These are phyloP conservation scores for Rhamnella rubrinervis DNA, from an alignment of 331 rosid species.

Conservation along the genomic window DNA sequence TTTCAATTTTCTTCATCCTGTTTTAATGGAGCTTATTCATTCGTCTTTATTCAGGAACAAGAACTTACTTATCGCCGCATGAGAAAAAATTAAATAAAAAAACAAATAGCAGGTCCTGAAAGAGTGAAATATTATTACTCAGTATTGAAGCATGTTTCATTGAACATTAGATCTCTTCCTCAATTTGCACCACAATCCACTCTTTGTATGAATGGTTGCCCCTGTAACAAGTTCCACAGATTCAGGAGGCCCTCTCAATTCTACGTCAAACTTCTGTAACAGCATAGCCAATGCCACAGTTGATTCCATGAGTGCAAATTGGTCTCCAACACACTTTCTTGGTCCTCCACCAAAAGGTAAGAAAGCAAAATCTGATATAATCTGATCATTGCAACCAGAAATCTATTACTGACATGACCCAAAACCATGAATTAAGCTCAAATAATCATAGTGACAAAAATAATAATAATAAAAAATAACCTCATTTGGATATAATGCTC, in stretches of 20 bases:
- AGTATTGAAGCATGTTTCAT: conserved; percentile 21
- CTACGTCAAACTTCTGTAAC: conserved; percentile 77
- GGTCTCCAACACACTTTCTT: conserved; percentile 95
- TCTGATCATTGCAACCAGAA: conserved; percentile 43
- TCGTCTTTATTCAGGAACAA: no score
- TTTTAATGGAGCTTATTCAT: no score
- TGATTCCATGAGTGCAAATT: conserved; percentile 94
- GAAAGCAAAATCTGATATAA: conserved; percentile 82
- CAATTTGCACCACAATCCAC: conserved; percentile 88
- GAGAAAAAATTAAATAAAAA: no score
- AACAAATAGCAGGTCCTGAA: no score
- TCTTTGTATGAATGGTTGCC: conserved; percentile 91
- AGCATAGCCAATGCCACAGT: conserved; percentile 82
- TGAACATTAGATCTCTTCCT: conserved; percentile 52
- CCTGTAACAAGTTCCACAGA: conserved; percentile 89
- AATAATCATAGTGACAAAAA: not conserved
- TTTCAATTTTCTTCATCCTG: no score
- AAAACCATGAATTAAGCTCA: conserved; percentile 7
- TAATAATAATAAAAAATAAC: conserved; percentile 37
- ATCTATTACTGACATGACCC: conserved; percentile 5
- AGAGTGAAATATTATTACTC: no score
- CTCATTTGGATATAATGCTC: conserved; percentile 93
- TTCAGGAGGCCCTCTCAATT: conserved; percentile 77
- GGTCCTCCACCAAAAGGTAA: conserved; percentile 99
- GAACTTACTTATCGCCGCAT: no score